These are phyloP conservation scores for Lentinula edodes DNA, from an alignment of 768 basidiomycete genomes.

Conservation along the genomic window DNA sequence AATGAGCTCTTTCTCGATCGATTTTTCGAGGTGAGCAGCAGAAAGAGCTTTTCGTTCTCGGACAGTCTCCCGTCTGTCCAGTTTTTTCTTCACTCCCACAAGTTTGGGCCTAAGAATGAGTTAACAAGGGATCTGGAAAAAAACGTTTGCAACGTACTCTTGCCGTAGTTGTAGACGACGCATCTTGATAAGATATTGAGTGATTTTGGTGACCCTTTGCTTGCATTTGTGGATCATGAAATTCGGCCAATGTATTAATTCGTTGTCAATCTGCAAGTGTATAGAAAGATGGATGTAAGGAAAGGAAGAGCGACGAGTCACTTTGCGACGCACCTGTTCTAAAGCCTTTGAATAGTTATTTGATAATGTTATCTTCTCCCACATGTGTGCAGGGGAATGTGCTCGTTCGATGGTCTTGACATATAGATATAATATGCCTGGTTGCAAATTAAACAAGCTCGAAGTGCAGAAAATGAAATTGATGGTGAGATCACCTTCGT, in stretches of 20 bases:
- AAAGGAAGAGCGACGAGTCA: background rate
- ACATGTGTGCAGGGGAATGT: conserved; percentile 94
- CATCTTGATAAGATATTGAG: conserved; percentile 99
- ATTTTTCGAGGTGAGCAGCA: conserved; percentile 90
- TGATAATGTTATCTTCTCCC: conserved; percentile 91
- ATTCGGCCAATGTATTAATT: conserved; percentile 97
- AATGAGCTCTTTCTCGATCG: conserved; percentile 94
- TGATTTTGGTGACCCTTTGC: conserved; percentile 97
- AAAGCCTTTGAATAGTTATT: conserved; percentile 94
- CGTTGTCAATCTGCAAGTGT: conserved; percentile 77
- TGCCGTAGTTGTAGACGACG: conserved; percentile 79
- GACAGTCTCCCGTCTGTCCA: conserved; percentile 86
- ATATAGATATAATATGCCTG: conserved; percentile 86
- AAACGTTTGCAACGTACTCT: conserved; percentile 49
- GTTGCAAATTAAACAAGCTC: background rate
- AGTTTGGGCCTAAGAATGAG: conserved; percentile 71
- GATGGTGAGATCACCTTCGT: conserved; percentile 60
- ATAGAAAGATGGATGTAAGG: background rate
- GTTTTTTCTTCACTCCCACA: conserved; percentile 94
- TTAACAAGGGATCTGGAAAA: background rate
- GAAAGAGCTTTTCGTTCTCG: conserved; percentile 95
- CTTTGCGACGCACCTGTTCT: conserved; percentile 64
- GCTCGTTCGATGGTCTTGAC: conserved; percentile 98
- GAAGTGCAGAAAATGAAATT: background rate
- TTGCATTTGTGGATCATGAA: conserved; percentile 99